These are phyloP conservation scores for Podila epicladia DNA, from an alignment of 192 early-diverging fungal genomes.

Conservation along the genomic window DNA sequence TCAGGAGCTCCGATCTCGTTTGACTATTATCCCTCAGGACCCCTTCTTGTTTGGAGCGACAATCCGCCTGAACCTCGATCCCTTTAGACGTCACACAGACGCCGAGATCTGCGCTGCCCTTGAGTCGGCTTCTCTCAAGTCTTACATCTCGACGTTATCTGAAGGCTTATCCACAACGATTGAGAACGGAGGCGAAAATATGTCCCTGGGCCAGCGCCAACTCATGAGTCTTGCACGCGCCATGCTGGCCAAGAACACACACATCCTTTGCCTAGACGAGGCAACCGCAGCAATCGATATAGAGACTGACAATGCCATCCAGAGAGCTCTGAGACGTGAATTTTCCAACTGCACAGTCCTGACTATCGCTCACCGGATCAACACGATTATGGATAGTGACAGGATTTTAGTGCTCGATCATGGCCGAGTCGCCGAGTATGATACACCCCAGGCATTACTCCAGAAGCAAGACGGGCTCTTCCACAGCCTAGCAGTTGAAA, in stretches of 20 bases:
- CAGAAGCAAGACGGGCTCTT: constrained; percentile 57
- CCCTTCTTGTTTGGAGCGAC: constrained; percentile 74
- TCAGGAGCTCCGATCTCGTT: constrained; percentile 62
- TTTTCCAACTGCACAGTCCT: constrained; percentile 61
- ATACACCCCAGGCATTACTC: constrained; percentile 70
- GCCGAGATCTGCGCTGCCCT: constrained; percentile 76
- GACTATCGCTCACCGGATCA: constrained; percentile 70
- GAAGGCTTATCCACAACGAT: constrained; percentile 75
- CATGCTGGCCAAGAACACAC: constrained; percentile 55
- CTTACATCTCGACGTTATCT: constrained; percentile 65
- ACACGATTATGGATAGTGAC: constrained; percentile 79
- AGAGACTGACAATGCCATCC: constrained; percentile 54
- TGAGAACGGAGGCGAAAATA: constrained; percentile 83
- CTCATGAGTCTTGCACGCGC: constrained; percentile 76
- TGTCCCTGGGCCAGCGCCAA: constrained; percentile 86
- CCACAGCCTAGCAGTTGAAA: constrained; percentile 32
- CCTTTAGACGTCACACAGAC: constrained; percentile 58
- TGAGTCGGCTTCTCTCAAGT: constrained; percentile 73
- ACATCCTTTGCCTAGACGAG: constrained; percentile 34
- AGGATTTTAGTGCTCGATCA: constrained; percentile 81
- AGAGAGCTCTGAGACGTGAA: constrained; percentile 51
- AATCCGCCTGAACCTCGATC: constrained; percentile 67
- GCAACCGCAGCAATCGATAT: constrained; percentile 63
- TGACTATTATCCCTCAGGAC: constrained; percentile 87
- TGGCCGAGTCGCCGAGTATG: constrained; percentile 78